Evolutionary conservation across 192 early-diverging fungal species (phyloP).

Genomic region (Backusella psychrophila): DNA sequence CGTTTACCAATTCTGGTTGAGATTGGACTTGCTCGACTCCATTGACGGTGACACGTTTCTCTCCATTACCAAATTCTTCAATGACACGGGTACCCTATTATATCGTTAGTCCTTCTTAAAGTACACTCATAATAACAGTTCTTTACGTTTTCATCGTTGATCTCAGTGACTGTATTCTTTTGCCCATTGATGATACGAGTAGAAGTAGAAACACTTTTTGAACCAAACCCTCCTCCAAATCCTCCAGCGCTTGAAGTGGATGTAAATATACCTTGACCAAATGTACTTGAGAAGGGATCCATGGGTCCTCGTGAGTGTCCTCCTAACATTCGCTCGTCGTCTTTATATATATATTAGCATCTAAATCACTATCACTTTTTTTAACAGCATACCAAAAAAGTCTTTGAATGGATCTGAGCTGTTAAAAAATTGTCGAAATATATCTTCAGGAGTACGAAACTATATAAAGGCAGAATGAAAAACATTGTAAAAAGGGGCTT

Average conservation of each 20-base stretch:
- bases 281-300: background rate
- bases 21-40: background rate
- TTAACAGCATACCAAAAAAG: slow-evolving; percentile 17
- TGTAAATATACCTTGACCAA: background rate
- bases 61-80: slow-evolving; percentile 22
- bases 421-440: slow-evolving; percentile 34
- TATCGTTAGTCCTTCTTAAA: background rate
- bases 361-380: too few relatives aligned
- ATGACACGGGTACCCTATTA: background rate
- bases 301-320: background rate
- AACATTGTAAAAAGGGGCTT: background rate
- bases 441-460: slow-evolving; percentile 38
- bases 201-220: slow-evolving; percentile 1
- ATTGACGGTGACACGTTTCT: slow-evolving; percentile 7
- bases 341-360: background rate
- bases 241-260: background rate
- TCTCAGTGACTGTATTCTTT: slow-evolving; percentile 2
- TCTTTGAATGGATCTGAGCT: slow-evolving; percentile 18
- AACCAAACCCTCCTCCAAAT: background rate
- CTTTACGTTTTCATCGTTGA: slow-evolving; percentile 11
- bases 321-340: background rate
- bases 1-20: background rate
- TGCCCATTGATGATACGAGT: background rate
- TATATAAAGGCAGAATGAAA: background rate
- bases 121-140: background rate